These are phyloP conservation scores for Erysimum pusillum DNA, from an alignment of 441 rosid genomes.

Conservation along the genomic window DNA sequence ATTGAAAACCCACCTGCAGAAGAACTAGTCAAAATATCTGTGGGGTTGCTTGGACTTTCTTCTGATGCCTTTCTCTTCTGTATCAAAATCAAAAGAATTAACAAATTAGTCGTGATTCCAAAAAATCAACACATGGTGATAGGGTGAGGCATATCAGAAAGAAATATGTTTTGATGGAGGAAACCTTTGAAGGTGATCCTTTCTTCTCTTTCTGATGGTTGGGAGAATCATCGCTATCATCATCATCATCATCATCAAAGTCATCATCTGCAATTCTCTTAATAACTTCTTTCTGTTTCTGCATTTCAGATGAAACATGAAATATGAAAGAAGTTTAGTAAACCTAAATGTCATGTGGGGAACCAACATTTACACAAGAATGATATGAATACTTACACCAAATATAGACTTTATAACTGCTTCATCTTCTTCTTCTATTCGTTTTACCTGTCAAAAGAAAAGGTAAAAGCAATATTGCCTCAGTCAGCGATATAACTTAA, in stretches of 20 bases:
- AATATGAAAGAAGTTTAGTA: conserved; percentile 31
- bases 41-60: conserved; percentile 60
- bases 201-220: conserved; percentile 37
- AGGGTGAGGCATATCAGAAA: conserved; percentile 2
- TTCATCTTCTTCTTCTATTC: conserved; percentile 93
- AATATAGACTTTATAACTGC: conserved; percentile 81
- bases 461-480: background rate
- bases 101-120: conserved; percentile 23
- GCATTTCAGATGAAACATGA: conserved; percentile 36
- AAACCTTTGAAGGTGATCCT: conserved; percentile 44
- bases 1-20: conserved; percentile 51
- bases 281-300: conserved; percentile 66
- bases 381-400: conserved; percentile 59
- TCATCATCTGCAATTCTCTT: conserved; percentile 74
- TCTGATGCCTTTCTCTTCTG: conserved; percentile 75
- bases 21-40: conserved; percentile 59
- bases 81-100: conserved; percentile 27
- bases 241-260: conserved; percentile 44
- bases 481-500: background rate
- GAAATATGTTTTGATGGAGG: conserved; percentile 14
- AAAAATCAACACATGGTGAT: background rate
- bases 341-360: conserved; percentile 12
- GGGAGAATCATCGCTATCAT: conserved; percentile 26
- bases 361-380: background rate
- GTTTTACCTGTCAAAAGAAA: conserved; percentile 63